These are phyloP conservation scores for Rasamsonia emersonii DNA, from an alignment of 2,329 filamentous ascomycete species.

Conservation along the genomic window DNA sequence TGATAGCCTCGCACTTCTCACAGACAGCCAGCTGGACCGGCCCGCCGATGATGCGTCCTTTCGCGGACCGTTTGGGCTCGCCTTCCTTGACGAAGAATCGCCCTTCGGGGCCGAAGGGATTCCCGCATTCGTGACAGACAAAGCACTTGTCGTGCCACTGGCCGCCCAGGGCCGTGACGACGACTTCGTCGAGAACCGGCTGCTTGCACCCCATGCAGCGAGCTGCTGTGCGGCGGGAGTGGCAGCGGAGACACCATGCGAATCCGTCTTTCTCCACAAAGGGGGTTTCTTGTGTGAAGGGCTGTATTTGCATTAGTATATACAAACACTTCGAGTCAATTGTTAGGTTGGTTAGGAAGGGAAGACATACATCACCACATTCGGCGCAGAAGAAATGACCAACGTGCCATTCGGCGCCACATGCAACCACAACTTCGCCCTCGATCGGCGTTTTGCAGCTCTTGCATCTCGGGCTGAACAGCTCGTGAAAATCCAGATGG, in stretches of 20 bases:
- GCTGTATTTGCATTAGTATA: conserved; percentile 27
- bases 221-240: conserved; percentile 81
- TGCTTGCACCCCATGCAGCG: conserved; percentile 80
- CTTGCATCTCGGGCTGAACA: conserved; percentile 86
- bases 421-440: conserved; percentile 86
- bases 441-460: conserved; percentile 95
- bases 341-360: not conserved
- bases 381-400: conserved; percentile 99
- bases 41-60: conserved; percentile 38
- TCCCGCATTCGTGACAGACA: conserved; percentile 61
- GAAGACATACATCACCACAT: conserved; percentile 63
- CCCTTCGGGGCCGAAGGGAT: conserved; percentile 51
- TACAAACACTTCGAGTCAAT: no score
- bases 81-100: conserved; percentile 55
- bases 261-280: conserved; percentile 98
- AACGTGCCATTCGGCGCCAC: conserved; percentile 91
- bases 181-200: conserved; percentile 81
- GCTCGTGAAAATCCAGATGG: conserved; percentile 96
- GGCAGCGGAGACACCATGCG: conserved; percentile 90
- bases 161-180: conserved; percentile 76
- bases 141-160: conserved; percentile 97
- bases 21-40: conserved; percentile 52
- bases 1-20: conserved; percentile 53
- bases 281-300: conserved; percentile 55
- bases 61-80: conserved; percentile 35